Evolutionary conservation across 192 early-diverging fungal species (phyloP).

Genomic region (Backusella circina): DNA sequence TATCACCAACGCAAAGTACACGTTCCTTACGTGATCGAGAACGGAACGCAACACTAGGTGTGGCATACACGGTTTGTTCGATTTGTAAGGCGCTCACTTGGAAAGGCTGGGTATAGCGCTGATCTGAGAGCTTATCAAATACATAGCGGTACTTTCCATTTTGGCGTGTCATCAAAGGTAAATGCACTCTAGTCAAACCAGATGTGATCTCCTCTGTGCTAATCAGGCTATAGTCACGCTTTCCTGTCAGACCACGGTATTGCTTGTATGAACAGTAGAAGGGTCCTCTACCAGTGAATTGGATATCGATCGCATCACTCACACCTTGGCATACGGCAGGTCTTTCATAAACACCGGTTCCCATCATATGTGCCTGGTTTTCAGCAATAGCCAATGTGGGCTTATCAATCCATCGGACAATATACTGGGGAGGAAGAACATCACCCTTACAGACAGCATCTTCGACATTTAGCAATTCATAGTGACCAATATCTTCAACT

Average conservation of each 20-base stretch:
- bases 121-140: slow-evolving; percentile 37
- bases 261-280: slow-evolving; percentile 25
- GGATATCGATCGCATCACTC: slow-evolving; percentile 31
- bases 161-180: slow-evolving; percentile 30
- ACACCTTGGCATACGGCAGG: slow-evolving; percentile 31
- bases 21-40: neutral
- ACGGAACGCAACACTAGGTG: slow-evolving; percentile 30
- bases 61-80: slow-evolving; percentile 31
- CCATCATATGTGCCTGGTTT: slow-evolving; percentile 14
- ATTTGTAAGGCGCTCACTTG: slow-evolving; percentile 18
- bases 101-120: slow-evolving; percentile 27
- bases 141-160: slow-evolving; percentile 32
- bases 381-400: slow-evolving; percentile 25
- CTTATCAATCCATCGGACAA: slow-evolving; percentile 20
- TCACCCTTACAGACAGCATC: slow-evolving; percentile 41
- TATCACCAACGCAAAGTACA: slow-evolving; percentile 36
- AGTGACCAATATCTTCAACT: slow-evolving; percentile 31
- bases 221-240: neutral
- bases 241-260: neutral
- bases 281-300: slow-evolving; percentile 33
- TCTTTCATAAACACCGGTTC: slow-evolving; percentile 21
- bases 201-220: slow-evolving; percentile 19
- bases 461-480: slow-evolving; percentile 36
- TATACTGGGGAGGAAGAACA: slow-evolving; percentile 23
- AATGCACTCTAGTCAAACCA: slow-evolving; percentile 22